A percentile compares a stretch with the other conserved stretches of the same genome.
These are phyloP conservation scores for Hyaloperonospora arabidopsidis DNA, from an alignment of 352 stramenopile genomes.

Conservation along the genomic window DNA sequence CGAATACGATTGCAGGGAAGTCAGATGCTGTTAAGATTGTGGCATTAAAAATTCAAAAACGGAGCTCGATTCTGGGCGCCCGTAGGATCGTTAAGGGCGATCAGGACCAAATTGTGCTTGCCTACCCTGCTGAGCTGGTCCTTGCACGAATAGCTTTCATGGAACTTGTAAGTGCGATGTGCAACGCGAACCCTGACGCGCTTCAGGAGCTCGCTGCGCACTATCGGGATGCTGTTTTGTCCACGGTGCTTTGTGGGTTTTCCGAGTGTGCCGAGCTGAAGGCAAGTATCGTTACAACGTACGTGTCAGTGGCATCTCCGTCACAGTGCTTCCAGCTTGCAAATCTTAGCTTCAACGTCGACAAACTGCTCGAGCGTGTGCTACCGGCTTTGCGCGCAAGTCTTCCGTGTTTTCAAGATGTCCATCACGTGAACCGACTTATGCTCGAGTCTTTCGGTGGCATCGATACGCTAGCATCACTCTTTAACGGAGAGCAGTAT, in stretches of 20 bases:
- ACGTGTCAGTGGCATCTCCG: constrained; percentile 36
- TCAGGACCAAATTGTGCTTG: constrained; percentile 36
- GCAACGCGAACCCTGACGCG: constrained; percentile 30
- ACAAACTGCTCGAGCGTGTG: constrained; percentile 36
- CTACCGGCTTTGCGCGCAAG: constrained; percentile 36
- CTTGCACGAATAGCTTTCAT: constrained; percentile 39
- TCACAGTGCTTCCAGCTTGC: constrained; percentile 46
- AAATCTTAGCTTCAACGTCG: constrained; percentile 39
- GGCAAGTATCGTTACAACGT: constrained; percentile 44
- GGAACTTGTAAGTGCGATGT: constrained; percentile 38
- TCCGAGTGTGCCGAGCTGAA: constrained; percentile 49
- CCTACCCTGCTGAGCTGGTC: constrained; percentile 37
- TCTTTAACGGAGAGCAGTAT: constrained; percentile 55
- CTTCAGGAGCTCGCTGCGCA: constrained; percentile 44
- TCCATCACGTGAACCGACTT: constrained; percentile 36
- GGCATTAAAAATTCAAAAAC: constrained; percentile 46
- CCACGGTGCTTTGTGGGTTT: constrained; percentile 43
- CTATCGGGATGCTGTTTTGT: constrained; percentile 62
- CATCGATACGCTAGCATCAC: constrained; percentile 44
- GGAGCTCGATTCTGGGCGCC: constrained; percentile 26
- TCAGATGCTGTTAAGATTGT: constrained; percentile 42
- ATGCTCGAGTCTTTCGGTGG: constrained; percentile 57
- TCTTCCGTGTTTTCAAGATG: constrained; percentile 37
- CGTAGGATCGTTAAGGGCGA: constrained; percentile 22
- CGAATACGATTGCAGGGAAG: constrained; percentile 54